Conservation (phyloP, 495 filamentous ascomycete species). For the Aspergillus haitiensis region DNA sequence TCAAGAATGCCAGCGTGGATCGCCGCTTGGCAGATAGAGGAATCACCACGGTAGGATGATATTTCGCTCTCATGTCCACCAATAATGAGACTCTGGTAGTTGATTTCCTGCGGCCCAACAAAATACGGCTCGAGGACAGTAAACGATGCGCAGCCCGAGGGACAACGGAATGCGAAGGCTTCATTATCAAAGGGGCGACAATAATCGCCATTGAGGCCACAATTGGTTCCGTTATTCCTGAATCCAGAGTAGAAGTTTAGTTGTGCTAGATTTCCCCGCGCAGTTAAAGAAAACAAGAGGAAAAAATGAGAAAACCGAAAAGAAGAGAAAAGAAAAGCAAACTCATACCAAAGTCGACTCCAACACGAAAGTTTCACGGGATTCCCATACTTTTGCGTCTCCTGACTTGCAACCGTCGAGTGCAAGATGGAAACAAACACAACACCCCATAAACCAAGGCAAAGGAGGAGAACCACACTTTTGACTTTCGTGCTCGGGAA, state of each 20-base stretch:
- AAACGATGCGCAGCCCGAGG: conserved; percentile 62
- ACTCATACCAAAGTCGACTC: conserved; percentile 51
- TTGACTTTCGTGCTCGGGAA: conserved; percentile 56
- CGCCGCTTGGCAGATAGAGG: conserved; percentile 71
- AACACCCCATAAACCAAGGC: conserved; percentile 62
- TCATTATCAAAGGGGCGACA: conserved; percentile 71
- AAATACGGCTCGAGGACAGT: conserved; percentile 68
- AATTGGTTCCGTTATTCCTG: conserved; percentile 54
- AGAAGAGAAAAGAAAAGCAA: too few relatives aligned
- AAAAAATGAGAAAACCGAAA: too few relatives aligned
- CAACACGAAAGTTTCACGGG: conserved; percentile 55
- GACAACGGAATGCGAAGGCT: conserved; percentile 71
- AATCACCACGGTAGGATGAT: conserved; percentile 71
- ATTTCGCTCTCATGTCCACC: conserved; percentile 56
- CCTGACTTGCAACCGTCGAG: conserved; percentile 53
- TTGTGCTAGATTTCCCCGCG: too few relatives aligned
- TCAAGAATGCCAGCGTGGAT: conserved; percentile 71
- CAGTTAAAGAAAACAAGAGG: too few relatives aligned
- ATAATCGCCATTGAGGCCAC: conserved; percentile 67
- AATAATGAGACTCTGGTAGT: conserved; percentile 66
- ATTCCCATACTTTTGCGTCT: conserved; percentile 61
- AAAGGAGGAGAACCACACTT: conserved; percentile 43
- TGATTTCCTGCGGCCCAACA: conserved; percentile 65
- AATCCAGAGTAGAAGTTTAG: not conserved
- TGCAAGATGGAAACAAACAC: conserved; percentile 65